These are phyloP conservation scores for Pistacia atlantica DNA, from an alignment of 345 rosid genomes.

Conservation along the genomic window DNA sequence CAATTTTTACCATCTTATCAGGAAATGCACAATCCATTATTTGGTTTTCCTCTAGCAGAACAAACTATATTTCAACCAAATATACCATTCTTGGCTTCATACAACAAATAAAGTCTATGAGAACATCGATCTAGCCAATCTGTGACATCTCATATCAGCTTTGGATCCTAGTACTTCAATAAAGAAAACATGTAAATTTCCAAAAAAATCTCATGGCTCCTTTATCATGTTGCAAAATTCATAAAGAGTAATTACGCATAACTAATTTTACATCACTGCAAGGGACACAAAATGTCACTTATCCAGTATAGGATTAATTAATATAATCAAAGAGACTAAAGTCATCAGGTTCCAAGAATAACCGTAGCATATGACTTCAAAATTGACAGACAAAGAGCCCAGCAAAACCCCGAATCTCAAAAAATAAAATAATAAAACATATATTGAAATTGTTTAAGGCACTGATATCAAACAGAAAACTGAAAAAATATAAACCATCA, in stretches of 20 bases:
- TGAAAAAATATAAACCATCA: neutral
- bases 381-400: neutral
- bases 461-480: neutral
- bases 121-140: neutral
- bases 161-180: neutral
- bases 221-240: neutral
- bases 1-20: slow-evolving; percentile 19
- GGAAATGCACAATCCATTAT: neutral
- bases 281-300: neutral
- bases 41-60: neutral
- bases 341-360: neutral
- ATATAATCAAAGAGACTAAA: neutral
- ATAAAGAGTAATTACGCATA: neutral
- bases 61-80: neutral
- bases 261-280: neutral
- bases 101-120: neutral
- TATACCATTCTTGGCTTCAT: neutral
- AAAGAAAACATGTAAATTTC: neutral
- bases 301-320: neutral
- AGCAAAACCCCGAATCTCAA: neutral
- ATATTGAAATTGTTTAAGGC: neutral
- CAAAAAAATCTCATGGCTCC: neutral
- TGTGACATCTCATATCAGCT: neutral
- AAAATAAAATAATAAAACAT: neutral
- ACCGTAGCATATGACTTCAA: neutral